Conservation (phyloP, 1,284 basidiomycete species). For the Chiua sp. region DNA sequence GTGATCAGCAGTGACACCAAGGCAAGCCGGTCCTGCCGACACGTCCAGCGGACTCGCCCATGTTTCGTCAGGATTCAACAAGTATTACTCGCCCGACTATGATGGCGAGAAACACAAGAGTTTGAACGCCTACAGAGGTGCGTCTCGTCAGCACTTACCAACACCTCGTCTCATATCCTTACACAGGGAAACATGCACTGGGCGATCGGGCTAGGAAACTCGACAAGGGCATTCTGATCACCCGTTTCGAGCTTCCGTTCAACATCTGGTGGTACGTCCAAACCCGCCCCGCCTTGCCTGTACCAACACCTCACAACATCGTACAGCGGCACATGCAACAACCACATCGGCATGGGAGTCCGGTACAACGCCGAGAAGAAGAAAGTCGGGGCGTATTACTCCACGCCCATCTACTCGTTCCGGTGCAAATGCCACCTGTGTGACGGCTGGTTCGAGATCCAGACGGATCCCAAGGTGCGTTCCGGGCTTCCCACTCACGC, state of each 20-base stretch:
- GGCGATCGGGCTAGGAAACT: slow-evolving; percentile 92
- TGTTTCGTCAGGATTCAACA: slow-evolving; percentile 70
- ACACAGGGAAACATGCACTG: slow-evolving; percentile 89
- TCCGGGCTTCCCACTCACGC: too few relatives aligned
- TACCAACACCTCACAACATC: too few relatives aligned
- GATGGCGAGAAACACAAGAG: slow-evolving; percentile 82
- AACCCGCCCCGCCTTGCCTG: too few relatives aligned
- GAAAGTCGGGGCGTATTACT: slow-evolving; percentile 95
- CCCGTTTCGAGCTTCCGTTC: slow-evolving; percentile 94
- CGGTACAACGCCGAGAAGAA: slow-evolving; percentile 99
- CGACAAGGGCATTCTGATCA: slow-evolving; percentile 92
- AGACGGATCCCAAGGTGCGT: slow-evolving; percentile 93
- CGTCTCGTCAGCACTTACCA: neutral
- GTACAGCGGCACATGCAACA: slow-evolving; percentile 83
- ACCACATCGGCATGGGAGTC: slow-evolving; percentile 96
- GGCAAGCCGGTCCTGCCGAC: slow-evolving; percentile 32
- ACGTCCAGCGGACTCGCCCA: slow-evolving; percentile 17
- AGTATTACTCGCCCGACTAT: slow-evolving; percentile 95
- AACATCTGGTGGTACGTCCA: slow-evolving; percentile 93
- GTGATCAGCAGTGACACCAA: slow-evolving; percentile 26
- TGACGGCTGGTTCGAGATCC: slow-evolving; percentile 93
- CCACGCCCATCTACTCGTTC: slow-evolving; percentile 94
- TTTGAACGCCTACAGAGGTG: slow-evolving; percentile 82
- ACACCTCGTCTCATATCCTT: slow-evolving; percentile 25
- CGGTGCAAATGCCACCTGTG: slow-evolving; percentile 98